Conservation (phyloP, 306 rosid species). For the Pterocarpus santalinus region DNA sequence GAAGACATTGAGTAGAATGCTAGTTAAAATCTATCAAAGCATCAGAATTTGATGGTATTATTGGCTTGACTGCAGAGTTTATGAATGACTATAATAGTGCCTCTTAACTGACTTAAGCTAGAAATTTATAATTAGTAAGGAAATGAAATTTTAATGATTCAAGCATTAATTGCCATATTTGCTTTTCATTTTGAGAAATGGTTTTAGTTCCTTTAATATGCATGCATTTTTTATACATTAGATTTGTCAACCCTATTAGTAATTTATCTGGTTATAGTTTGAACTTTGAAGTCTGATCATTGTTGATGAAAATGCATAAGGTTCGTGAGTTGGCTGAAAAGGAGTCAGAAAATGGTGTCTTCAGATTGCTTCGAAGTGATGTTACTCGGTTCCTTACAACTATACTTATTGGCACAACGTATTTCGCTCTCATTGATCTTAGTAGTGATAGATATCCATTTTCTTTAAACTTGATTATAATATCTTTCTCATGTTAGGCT, state of each 20-base stretch:
- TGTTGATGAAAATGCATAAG: constrained; percentile 55
- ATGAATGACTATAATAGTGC: constrained; percentile 21
- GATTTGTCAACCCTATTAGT: constrained; percentile 18
- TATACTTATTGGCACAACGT: constrained; percentile 99
- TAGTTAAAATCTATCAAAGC: constrained; percentile 15
- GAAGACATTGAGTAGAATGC: constrained; percentile 19
- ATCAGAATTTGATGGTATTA: constrained; percentile 14
- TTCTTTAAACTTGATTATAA: constrained; percentile 24
- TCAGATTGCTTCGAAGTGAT: constrained; percentile 89
- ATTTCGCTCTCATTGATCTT: constrained; percentile 53
- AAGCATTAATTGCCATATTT: constrained; percentile 29
- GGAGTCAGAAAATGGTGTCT: constrained; percentile 90
- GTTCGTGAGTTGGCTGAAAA: constrained; percentile 91
- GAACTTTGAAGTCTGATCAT: constrained; percentile 38
- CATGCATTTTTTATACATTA: constrained; percentile 15
- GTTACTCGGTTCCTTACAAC: constrained; percentile 97
- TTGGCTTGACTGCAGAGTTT: constrained; percentile 25
- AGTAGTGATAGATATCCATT: constrained; percentile 12
- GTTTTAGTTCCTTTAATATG: constrained; percentile 5
- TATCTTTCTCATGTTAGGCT: constrained; percentile 59
- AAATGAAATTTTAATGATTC: constrained; percentile 27
- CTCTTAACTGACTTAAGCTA: constrained; percentile 25
- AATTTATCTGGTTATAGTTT: constrained; percentile 21
- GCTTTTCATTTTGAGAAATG: constrained; percentile 27
- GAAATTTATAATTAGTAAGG: constrained; percentile 6